These are phyloP conservation scores for Rickenella mellea DNA, from an alignment of 768 basidiomycete genomes.

Conservation along the genomic window DNA sequence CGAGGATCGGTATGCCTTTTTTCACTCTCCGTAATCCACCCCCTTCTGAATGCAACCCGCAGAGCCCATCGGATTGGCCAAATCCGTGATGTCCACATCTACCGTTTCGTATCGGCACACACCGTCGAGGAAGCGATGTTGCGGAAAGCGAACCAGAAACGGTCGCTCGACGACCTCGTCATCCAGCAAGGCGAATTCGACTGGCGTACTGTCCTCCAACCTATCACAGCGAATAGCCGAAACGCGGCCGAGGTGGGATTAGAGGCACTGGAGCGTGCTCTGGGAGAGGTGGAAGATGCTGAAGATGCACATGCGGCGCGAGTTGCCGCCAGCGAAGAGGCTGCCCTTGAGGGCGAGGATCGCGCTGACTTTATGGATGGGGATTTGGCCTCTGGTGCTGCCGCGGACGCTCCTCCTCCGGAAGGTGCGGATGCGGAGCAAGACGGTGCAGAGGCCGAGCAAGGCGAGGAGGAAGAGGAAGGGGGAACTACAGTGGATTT, in stretches of 20 bases:
- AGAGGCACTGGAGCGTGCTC: constrained; percentile 54
- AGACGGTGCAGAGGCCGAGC: constrained; percentile 25
- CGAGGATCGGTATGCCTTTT: constrained; percentile 65
- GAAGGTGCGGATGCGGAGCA: constrained; percentile 18
- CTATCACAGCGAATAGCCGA: not conserved
- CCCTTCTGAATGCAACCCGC: constrained; percentile 4
- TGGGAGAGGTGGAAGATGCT: constrained; percentile 80
- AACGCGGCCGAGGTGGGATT: constrained; percentile 35
- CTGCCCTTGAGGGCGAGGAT: constrained; percentile 66
- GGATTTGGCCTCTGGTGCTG: constrained; percentile 11
- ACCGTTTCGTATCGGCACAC: constrained; percentile 81
- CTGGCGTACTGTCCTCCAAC: constrained; percentile 82
- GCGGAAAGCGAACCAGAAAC: constrained; percentile 96
- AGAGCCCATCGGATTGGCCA: constrained; percentile 99
- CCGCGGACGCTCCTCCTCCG: constrained; percentile 15
- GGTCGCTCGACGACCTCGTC: constrained; percentile 80
- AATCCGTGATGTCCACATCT: constrained; percentile 92
- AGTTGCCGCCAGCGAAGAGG: constrained; percentile 66
- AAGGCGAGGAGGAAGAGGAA: constrained; percentile 37
- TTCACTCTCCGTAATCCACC: not conserved
- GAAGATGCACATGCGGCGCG: constrained; percentile 81
- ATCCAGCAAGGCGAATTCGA: constrained; percentile 94
- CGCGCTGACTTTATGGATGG: constrained; percentile 70
- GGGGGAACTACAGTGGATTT: constrained; percentile 77
- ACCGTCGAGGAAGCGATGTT: constrained; percentile 97